phyloP scores from a whole-genome alignment of 225 moss, liverwort and hornwort genomes.

The Asterella californica region DNA sequence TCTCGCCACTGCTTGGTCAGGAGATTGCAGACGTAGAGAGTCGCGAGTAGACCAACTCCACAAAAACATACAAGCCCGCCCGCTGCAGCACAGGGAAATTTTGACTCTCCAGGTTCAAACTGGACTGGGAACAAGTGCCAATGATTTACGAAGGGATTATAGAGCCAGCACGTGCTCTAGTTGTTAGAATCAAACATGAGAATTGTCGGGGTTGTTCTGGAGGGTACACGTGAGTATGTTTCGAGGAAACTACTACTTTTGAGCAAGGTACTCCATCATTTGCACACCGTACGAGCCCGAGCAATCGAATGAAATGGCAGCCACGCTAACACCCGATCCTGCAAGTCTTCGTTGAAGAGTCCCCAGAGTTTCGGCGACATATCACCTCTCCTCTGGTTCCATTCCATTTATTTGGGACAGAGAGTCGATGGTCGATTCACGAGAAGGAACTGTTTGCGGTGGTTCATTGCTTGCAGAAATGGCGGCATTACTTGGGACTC shows the following conservation, averaged over 20 bases:
- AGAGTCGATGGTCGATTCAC: no score
- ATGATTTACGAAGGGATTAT: conserved; percentile 18
- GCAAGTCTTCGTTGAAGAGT: conserved; percentile 22
- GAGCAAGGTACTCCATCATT: conserved; percentile 19
- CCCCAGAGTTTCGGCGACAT: conserved; percentile 28
- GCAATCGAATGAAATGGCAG: conserved; percentile 32
- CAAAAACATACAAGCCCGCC: conserved; percentile 35
- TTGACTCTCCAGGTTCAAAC: conserved; percentile 11
- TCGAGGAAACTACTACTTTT: conserved; percentile 13
- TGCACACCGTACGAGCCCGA: conserved; percentile 23
- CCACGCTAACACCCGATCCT: conserved; percentile 31
- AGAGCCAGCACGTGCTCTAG: conserved; percentile 32
- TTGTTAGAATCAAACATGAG: conserved; percentile 35
- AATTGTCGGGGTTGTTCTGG: conserved; percentile 1
- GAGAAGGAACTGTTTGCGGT: no score
- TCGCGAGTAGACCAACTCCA: conserved; percentile 25
- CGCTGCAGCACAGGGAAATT: conserved; percentile 34
- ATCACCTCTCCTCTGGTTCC: not conserved
- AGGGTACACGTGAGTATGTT: conserved; percentile 10
- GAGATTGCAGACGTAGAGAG: conserved; percentile 26
- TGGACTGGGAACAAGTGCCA: conserved; percentile 31
- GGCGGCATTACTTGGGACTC: no score
- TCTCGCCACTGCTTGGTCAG: conserved; percentile 27
- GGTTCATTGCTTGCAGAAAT: no score
- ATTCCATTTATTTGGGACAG: not conserved